These are phyloP conservation scores for Dipteronia sinensis DNA, from an alignment of 345 rosid species.

Conservation along the genomic window DNA sequence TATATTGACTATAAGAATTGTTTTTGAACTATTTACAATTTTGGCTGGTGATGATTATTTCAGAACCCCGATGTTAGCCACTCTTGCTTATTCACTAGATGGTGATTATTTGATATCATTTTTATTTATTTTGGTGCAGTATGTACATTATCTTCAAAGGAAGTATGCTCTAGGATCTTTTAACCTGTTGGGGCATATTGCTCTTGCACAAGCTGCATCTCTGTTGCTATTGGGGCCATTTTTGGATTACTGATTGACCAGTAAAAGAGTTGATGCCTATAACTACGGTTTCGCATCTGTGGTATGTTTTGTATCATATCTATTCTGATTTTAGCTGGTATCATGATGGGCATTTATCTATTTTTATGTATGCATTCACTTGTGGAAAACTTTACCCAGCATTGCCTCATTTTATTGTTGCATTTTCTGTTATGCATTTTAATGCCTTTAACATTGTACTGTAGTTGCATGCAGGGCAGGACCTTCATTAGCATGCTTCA, in stretches of 20 bases:
- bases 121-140: constrained; percentile 47
- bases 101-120: not conserved
- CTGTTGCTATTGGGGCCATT: constrained; percentile 85
- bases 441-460: not conserved
- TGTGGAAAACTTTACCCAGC: not conserved
- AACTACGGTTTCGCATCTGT: constrained; percentile 52
- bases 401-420: not conserved
- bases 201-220: constrained; percentile 93
- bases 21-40: not conserved
- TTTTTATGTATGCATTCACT: not conserved
- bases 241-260: constrained; percentile 85
- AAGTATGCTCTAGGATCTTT: constrained; percentile 90
- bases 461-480: not conserved
- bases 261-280: constrained; percentile 73
- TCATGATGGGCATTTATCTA: constrained; percentile 8
- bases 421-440: not conserved
- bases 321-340: constrained; percentile 13
- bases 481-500: not conserved
- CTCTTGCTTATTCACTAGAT: not conserved
- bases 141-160: constrained; percentile 91
- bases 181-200: constrained; percentile 91
- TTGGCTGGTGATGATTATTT: not conserved
- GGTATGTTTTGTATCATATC: constrained; percentile 48
- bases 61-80: not conserved
- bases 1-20: not conserved